Evolutionary conservation across 257 asterid species (phyloP), one percentile per base, ranked within the genome.

Genomic region (Nicotiana obtusifolia): DNA sequence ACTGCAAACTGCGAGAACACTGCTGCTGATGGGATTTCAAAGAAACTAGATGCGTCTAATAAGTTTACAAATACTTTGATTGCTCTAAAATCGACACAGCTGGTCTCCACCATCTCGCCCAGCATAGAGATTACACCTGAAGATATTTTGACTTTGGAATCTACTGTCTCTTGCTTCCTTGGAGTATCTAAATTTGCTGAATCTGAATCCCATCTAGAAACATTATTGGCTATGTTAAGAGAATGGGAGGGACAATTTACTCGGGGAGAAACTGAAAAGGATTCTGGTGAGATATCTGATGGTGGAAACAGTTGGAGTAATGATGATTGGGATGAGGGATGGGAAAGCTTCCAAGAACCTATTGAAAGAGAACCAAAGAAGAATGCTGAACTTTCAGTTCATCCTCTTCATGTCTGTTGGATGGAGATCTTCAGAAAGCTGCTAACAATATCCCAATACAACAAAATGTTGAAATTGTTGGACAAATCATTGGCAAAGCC

Each of bases 321-420:
- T 33, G 94, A 96, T 77, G 98, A 91, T 76, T 96, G 99, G 99
- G 98, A 96, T 76, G 94, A 94, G 82, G 99, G 98, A 57, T 96
- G 99, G 99, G 99, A 96, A 86, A 92, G 90, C 90, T 96, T 96
- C 84, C 97, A 85, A 80, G 99, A 94, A 87, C 76, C 93, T 7
- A 79, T 37, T 19, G 91, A 89, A 87, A 88, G 87, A 81, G 98
- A 89, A 82, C 52, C 83, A 5, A 85, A 87, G 77, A 88, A 87
- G 67, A 80, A 47, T 24, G 52, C 41, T 20, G 57, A 61, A 82
- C 76, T 81, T 77, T 85, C 89, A 0, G 75, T 89, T 31, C 98
- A 96, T 87, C 97, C 97, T 77, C 87, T 96, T 59, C 98, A 96
- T 86, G 79, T 69, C 54, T 96, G 98, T 86, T 96, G 98, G 98